phyloP scores from a whole-genome alignment of 1,139 yeast genomes.

The Citeromyces siamensis region DNA sequence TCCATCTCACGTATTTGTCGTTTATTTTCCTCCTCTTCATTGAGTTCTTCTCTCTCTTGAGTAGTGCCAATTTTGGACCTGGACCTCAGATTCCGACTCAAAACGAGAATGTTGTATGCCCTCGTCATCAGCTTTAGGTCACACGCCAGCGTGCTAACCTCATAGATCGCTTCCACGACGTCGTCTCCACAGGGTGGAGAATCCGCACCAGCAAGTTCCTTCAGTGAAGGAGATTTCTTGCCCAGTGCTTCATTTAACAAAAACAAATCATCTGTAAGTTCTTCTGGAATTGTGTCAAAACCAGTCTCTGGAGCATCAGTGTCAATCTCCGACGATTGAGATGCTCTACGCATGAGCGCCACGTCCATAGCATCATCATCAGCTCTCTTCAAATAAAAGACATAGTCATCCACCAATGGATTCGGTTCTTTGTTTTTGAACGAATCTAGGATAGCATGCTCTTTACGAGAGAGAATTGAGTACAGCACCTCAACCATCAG shows the following conservation, averaged over 20 bases:
- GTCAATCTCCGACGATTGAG: constrained; percentile 1
- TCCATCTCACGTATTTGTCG: constrained; percentile 8
- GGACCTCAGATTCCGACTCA: constrained; percentile 14
- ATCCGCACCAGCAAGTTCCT: constrained; percentile 12
- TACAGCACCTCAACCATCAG: constrained; percentile 55
- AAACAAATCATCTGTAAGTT: constrained; percentile 4
- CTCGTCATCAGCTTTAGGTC: constrained; percentile 56
- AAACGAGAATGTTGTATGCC: constrained; percentile 46
- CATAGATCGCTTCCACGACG: constrained; percentile 44
- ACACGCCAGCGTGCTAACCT: constrained; percentile 43
- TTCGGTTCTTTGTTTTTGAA: constrained; percentile 11
- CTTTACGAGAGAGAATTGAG: constrained; percentile 57
- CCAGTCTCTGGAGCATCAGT: not conserved
- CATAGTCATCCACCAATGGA: constrained; percentile 31
- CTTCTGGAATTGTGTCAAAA: constrained; percentile 3
- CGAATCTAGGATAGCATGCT: constrained; percentile 14
- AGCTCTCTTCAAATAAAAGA: constrained; percentile 32
- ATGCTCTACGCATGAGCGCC: constrained; percentile 33
- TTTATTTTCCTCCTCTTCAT: not conserved
- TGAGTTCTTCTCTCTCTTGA: constrained; percentile 1
- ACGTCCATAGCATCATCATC: constrained; percentile 57
- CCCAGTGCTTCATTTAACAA: constrained; percentile 5
- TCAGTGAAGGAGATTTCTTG: constrained; percentile 17
- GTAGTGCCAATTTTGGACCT: not conserved
- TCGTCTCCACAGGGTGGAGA: constrained; percentile 6